Conservation (phyloP, 78 protist species). For the Anaeramoeba flamelloides region DNA sequence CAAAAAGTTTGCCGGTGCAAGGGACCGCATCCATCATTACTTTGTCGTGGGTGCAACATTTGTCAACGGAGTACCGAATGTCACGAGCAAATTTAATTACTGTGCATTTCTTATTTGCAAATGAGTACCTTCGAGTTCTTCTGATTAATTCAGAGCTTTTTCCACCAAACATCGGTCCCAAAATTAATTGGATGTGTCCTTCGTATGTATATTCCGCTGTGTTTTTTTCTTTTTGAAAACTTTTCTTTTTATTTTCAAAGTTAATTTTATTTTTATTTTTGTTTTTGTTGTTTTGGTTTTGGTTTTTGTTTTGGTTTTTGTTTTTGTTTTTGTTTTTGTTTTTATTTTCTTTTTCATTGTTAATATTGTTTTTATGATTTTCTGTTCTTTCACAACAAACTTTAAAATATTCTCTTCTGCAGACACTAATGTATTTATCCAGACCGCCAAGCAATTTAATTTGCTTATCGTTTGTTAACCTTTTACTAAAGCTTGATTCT, state of each 20-base stretch:
- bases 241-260: too few relatives aligned
- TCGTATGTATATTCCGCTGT: neutral
- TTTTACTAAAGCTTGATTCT: constrained; percentile 54
- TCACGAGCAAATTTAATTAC: constrained; percentile 12
- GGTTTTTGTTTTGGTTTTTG: too few relatives aligned
- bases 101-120: constrained; percentile 37
- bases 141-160: constrained; percentile 64
- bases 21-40: constrained; percentile 32
- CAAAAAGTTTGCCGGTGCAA: constrained; percentile 28
- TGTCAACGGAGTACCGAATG: constrained; percentile 17
- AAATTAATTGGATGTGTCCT: constrained; percentile 56
- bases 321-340: too few relatives aligned
- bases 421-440: constrained; percentile 62
- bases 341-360: too few relatives aligned
- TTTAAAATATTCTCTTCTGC: too few relatives aligned
- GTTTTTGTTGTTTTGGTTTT: too few relatives aligned
- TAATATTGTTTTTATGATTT: too few relatives aligned
- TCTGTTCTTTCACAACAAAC: too few relatives aligned
- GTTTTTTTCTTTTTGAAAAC: too few relatives aligned
- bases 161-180: constrained; percentile 81
- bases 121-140: constrained; percentile 34
- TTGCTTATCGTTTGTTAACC: constrained; percentile 32
- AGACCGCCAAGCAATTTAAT: constrained; percentile 65
- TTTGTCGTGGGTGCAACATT: constrained; percentile 54
- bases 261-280: too few relatives aligned